These are phyloP conservation scores for Colletotrichum euphorbiae DNA, from an alignment of 2,329 filamentous ascomycete genomes.

Conservation along the genomic window DNA sequence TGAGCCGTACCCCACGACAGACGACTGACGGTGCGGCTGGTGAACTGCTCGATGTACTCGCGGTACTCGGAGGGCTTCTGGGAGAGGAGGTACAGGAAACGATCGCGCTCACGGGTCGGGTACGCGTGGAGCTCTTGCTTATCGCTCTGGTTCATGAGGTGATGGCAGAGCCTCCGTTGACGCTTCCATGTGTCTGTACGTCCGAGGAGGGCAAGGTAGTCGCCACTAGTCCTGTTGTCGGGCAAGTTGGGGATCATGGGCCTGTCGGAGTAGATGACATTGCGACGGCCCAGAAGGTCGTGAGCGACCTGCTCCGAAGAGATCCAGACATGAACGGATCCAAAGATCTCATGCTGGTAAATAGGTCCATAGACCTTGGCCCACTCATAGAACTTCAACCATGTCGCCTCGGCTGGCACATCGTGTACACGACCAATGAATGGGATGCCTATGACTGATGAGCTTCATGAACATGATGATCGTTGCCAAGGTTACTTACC, in stretches of 20 bases:
- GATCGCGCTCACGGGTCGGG: constrained; percentile 58
- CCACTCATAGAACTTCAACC: constrained; percentile 63
- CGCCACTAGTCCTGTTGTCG: constrained; percentile 59
- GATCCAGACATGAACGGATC: constrained; percentile 60
- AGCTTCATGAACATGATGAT: constrained; percentile 4
- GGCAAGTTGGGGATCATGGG: constrained; percentile 60
- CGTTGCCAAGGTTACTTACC: constrained; percentile 39
- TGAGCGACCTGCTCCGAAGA: constrained; percentile 58
- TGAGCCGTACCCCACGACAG: constrained; percentile 59
- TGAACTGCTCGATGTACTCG: constrained; percentile 61
- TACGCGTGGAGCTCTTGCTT: constrained; percentile 55
- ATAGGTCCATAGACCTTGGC: constrained; percentile 59
- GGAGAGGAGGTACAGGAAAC: constrained; percentile 56
- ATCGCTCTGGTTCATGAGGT: constrained; percentile 55
- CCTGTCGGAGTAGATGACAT: constrained; percentile 59
- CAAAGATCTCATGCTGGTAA: constrained; percentile 60
- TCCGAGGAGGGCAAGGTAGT: constrained; percentile 59
- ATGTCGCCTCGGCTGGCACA: constrained; percentile 54
- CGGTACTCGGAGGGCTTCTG: constrained; percentile 55
- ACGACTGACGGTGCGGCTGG: constrained; percentile 57
- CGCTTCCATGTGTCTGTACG: constrained; percentile 61
- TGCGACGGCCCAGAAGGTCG: constrained; percentile 56
- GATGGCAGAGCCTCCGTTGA: constrained; percentile 58
- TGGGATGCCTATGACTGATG: constrained; percentile 50
- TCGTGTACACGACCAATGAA: constrained; percentile 59